A percentile compares a stretch with the other conserved stretches of the same genome.
Conservation (phyloP, 2,329 filamentous ascomycete genomes). For the Sordariomycetes sp. region DNA sequence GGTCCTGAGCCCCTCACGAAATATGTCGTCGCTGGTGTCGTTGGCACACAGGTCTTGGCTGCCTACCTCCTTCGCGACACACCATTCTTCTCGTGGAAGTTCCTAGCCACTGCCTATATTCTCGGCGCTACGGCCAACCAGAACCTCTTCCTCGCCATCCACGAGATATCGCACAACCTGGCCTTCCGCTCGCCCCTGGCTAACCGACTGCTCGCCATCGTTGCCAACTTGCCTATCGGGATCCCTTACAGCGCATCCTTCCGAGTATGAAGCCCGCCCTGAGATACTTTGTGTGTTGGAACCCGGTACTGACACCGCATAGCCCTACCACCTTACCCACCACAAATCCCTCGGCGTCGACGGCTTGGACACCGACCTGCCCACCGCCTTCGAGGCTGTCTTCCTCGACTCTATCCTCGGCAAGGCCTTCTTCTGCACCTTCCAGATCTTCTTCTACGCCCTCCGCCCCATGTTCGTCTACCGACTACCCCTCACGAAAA, state of each 20-base stretch:
- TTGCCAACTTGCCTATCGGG: conserved; percentile 92
- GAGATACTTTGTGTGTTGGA: not conserved
- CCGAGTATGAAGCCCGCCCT: conserved; percentile 44
- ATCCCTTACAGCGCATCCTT: conserved; percentile 95
- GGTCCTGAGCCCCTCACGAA: conserved; percentile 93
- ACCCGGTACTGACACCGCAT: not conserved
- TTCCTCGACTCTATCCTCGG: conserved; percentile 91
- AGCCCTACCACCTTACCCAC: conserved; percentile 96
- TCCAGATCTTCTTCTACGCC: conserved; percentile 98
- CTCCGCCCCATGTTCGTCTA: conserved; percentile 92
- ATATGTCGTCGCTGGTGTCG: conserved; percentile 78
- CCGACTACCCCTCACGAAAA: conserved; percentile 72
- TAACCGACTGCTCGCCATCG: conserved; percentile 80
- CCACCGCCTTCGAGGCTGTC: conserved; percentile 80
- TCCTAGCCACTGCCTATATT: conserved; percentile 80
- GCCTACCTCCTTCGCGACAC: conserved; percentile 70
- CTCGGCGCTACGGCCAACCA: conserved; percentile 94
- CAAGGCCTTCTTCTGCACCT: conserved; percentile 98
- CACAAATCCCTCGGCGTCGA: conserved; percentile 98
- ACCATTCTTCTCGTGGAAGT: conserved; percentile 71
- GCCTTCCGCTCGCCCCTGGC: conserved; percentile 72
- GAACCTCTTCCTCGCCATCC: conserved; percentile 96
- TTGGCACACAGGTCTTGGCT: conserved; percentile 67
- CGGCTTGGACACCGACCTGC: conserved; percentile 90
- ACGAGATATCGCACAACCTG: conserved; percentile 97